Base-by-base conservation (phyloP, 768 basidiomycete species). In the Calocybe gangraenosa region DNA sequence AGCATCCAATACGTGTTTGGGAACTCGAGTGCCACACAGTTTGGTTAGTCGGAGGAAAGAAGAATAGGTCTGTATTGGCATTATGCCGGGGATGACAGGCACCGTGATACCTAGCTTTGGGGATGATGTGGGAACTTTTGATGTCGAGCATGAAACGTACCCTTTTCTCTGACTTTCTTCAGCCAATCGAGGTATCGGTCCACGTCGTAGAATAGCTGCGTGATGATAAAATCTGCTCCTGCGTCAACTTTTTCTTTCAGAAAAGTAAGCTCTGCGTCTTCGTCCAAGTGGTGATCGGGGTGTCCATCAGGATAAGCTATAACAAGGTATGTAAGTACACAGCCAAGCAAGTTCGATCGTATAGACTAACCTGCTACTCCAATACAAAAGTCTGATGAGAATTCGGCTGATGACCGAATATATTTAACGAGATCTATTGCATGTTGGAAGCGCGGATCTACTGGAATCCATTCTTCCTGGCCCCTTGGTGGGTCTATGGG, bases 121-220 rank as follows among this genome's bases (percentile, higher is more conserved):
- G n/a, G 5, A 5, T 35, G 17, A 35, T n/a, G 5, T 4, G 6
- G 7, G 14, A n/a, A 35, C 14, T 35, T 35, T 14, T 18, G 13
- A 14, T 6, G 19, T 10, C 21, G 14, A 10, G 30, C 32, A 13
- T 28, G 23, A 23, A 37, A 61, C 75, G 31, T 48, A 92, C 93
- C 94, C 64, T 70, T 81, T 14, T 66, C 69, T 48, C 92, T 72
- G 38, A 93, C 78, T 58, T 77, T 81, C 55, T 71, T 64, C 18
- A 84, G 64, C 96, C 96, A 99, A 13, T 65, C 57, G 22, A 92
- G 63, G 66, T 96, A 98, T 13, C 76, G 75, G 39, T 92, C 83
- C n/a, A 87, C 80, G 59, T 99, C 95, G 66, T 98, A 99, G 65
- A 99, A 99, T 5, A 98, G 72, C 57, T 99, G 96, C 0, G 96